Evolutionary conservation across 2,329 filamentous ascomycete genomes (phyloP), one percentile per base, ranked within the genome.

Genomic region (Colletotrichum sp.): DNA sequence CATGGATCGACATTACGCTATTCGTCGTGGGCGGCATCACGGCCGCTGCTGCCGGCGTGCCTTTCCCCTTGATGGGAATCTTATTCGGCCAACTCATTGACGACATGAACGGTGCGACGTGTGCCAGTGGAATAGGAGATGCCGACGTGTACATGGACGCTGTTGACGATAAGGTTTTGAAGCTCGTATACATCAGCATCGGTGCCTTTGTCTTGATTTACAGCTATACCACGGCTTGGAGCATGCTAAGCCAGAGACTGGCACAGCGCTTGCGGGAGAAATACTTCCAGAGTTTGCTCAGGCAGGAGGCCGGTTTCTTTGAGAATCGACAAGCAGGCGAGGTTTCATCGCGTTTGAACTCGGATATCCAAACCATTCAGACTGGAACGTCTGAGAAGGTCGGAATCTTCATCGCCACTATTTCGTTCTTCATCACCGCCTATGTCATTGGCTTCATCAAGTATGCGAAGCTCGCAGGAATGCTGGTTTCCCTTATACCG

Each of bases 301-400:
- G 86, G 55, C 90, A 92, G 77, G 90, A 92, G 61, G 86, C 89
- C 4, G 86, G 89, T 5, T 92, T 88, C 79, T 92, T 92, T 79
- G 91, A 92, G 77, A 85, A 86, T 6, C 83, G 91, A 8, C 87
- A 89, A 36, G 86, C 89, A 0, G 90, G 91, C 13, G 89, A 92
- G 79, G 88, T 92, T 8, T 86, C 89, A 3, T 88, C 89, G 22
- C 86, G 91, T 16, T 85, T 93, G 27, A 90, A 89, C 78, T 87
- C 86, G 67, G 91, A 93, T 78, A 90, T 93, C 34, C 87, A 91
- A 69, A 88, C 89, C 0, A 90, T 93, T 66, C 91, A 91, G 71
- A 87, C 88, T 0, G 92, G 91, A 22, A 92, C 91, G 0, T 90
- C 89, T 2, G 92, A 93, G 82, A 93, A 93, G 79, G 91, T 92